Evolutionary conservation across 202 grass and related monocot genomes (phyloP), one percentile per base, ranked within the genome.

Genomic region (Hordeum pubiflorum): DNA sequence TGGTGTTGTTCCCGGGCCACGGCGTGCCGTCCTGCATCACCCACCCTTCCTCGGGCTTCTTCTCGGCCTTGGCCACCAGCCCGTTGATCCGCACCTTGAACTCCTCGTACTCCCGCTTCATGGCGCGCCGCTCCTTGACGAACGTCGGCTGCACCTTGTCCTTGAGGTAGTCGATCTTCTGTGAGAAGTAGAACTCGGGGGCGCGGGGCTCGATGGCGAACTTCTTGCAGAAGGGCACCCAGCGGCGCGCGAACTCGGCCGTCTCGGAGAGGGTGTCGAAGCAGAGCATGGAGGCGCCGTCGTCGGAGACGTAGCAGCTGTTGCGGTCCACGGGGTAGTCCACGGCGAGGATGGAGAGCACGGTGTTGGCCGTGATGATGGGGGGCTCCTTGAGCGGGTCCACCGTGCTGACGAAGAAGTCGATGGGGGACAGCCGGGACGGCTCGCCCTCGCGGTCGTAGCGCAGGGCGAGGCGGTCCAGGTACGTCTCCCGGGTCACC

Each of bases 221-320:
- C 85, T 97, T 94, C 87, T 97, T 97, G 81, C 94, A 97, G 82
- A 97, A 97, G 11, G 94, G 94, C 48, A 94, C 94, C 94, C 94
- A 97, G 0, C 91, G 86, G 9, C 91, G 78, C 17, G 94, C 91
- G 83, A 97, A 97, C 83, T 97, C 89, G 0, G 94, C 89, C 0
- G 94, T 97, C 87, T 97, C 94, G 3, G 94, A 84, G 15, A 97
- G 83, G 2, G 91, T 77, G 81, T 97, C 94, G 79, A 97, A 97
- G 41, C 91, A 86, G 21, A 97, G 88, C 94, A 97, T 97, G 34
- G 94, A 91, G 0, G 94, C 94, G 75, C 94, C 94, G 77, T 94
- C 94, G 82, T 97, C 91, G 13, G 94, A 97, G 24, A 97, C 94
- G 72, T 97, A 97, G 89, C 94, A 94, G 85, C 87, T 90, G 43